Evolutionary conservation across 2,329 filamentous ascomycete genomes (phyloP), one percentile per base, ranked within the genome.

Genomic region (Exophiala lecanii-corni): DNA sequence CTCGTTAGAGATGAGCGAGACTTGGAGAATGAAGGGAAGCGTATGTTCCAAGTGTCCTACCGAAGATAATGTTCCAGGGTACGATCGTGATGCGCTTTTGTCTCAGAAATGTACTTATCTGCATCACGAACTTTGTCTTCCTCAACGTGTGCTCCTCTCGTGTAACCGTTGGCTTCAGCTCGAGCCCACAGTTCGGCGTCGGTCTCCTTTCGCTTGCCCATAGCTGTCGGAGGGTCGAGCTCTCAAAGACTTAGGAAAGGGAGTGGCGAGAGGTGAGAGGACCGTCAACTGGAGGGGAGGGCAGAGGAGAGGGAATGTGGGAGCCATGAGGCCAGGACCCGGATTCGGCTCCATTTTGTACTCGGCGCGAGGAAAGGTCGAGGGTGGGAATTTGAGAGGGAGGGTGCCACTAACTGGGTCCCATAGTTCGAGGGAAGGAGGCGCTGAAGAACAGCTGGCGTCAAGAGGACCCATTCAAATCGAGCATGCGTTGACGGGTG

Each of bases 31-130:
- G n/a, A n/a, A n/a, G n/a, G n/a, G n/a, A n/a, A n/a, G n/a, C n/a
- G 15, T 5, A 26, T 10, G 7, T n/a, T 4, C 25, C n/a, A 7
- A n/a, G 18, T 12, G 15, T 41, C 41, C 26, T 35, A 46, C 42
- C 5, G 38, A 15, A 49, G 13, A 35, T 45, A 46, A 12, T 25
- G 36, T 32, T 25, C 3, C 12, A 49, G 21, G 4, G 36, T 45
- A 10, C 32, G 25, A 31, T 50, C 39, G 15, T 47, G 34, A 16
- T 47, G 6, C 13, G 23, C 37, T 18, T 41, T 32, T 16, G 39
- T 47, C 34, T 42, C 43, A 3, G 43, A 10, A n/a, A 50, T 18
- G 21, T 46, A 36, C 18, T 39, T 49, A 10, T 41, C 38, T 39
- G 3, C 9, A 13, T 32, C 19, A 17, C 34, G 16, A n/a, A 46